A percentile compares a stretch with the other conserved stretches of the same genome.
Conservation (phyloP, 441 rosid genomes). For the Rhodomyrtus psidioides region DNA sequence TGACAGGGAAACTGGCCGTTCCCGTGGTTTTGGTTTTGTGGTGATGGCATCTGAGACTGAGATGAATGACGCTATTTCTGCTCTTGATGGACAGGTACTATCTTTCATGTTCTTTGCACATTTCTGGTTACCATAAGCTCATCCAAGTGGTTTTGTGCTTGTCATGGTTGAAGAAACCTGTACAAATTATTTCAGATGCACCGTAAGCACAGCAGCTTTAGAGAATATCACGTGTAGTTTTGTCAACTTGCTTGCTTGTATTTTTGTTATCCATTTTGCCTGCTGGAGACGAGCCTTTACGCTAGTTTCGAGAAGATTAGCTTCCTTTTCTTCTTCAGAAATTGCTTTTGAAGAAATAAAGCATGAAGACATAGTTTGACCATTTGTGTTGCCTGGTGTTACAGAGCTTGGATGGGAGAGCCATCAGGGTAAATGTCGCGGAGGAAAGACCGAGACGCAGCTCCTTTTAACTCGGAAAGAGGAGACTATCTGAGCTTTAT, state of each 20-base stretch:
- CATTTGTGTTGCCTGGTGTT: neutral
- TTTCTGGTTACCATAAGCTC: neutral
- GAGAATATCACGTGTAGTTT: neutral
- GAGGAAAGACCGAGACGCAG: constrained; percentile 51
- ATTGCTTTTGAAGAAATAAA: neutral
- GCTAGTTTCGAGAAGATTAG: neutral
- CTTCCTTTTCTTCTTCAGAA: neutral
- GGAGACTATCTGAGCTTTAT: neutral
- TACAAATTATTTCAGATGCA: neutral
- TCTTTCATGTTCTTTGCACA: neutral
- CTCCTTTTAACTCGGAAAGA: constrained; percentile 10
- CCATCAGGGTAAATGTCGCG: constrained; percentile 59
- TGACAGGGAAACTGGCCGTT: constrained; percentile 60
- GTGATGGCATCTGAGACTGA: constrained; percentile 50
- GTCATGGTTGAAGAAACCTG: neutral
- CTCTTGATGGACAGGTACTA: constrained; percentile 68
- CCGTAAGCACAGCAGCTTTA: neutral
- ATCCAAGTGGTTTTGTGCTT: neutral
- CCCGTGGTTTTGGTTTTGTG: constrained; percentile 77
- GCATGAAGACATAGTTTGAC: neutral
- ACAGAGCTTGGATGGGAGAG: constrained; percentile 42
- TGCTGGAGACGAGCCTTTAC: neutral
- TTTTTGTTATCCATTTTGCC: neutral
- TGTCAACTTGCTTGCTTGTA: neutral
- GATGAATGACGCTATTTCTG: constrained; percentile 68